Percentiles rank a stretch among this genome's conserved stretches.
These are phyloP conservation scores for Kodamaea arcana DNA, from an alignment of 1,139 yeast genomes.

Conservation along the genomic window DNA sequence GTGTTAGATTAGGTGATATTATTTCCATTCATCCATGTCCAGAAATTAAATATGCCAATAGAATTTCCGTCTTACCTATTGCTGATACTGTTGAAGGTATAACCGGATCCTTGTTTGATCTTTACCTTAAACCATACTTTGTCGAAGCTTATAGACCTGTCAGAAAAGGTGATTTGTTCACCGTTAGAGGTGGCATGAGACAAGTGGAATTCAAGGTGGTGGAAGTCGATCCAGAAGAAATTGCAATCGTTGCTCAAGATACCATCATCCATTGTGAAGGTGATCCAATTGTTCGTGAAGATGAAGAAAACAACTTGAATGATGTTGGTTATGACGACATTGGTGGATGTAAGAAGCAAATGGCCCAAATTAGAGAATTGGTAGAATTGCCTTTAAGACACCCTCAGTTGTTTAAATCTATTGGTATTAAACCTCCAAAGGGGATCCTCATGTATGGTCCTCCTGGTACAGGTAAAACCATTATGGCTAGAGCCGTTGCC, in stretches of 20 bases:
- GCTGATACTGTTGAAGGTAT: constrained; percentile 98
- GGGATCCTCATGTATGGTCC: constrained; percentile 98
- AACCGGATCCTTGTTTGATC: constrained; percentile 96
- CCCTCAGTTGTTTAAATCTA: constrained; percentile 93
- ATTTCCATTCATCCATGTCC: constrained; percentile 94
- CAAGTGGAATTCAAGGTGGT: constrained; percentile 98
- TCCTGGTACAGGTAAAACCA: constrained; percentile 98
- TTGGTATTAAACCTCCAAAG: constrained; percentile 96
- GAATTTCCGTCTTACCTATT: constrained; percentile 94
- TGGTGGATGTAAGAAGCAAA: constrained; percentile 98
- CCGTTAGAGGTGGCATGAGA: constrained; percentile 98
- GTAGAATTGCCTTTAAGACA: constrained; percentile 96
- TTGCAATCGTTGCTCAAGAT: constrained; percentile 97
- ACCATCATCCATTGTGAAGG: constrained; percentile 98
- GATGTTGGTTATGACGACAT: constrained; percentile 99
- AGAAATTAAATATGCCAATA: constrained; percentile 89
- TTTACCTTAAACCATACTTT: constrained; percentile 93
- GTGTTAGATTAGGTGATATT: constrained; percentile 92
- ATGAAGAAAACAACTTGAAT: constrained; percentile 91
- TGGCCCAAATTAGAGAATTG: constrained; percentile 97
- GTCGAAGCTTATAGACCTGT: constrained; percentile 99
- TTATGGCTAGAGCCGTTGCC: constrained; percentile 99
- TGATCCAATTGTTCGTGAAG: constrained; percentile 98
- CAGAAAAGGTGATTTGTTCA: constrained; percentile 93
- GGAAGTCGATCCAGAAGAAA: constrained; percentile 96